Conservation (phyloP, 768 basidiomycete species). For the Nevesoporus exiguus region DNA sequence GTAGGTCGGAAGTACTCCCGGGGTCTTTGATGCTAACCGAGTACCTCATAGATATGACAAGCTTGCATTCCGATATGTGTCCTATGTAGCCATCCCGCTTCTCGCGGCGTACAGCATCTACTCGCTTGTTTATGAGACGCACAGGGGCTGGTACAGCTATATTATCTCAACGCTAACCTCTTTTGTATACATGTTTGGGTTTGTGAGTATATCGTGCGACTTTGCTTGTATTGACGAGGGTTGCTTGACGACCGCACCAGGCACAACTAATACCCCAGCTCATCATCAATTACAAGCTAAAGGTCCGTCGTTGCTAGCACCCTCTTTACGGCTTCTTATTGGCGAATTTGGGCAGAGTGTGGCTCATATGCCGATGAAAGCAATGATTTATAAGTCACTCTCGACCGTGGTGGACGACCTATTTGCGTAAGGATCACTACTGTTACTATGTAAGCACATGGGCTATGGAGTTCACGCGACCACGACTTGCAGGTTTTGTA, state of each 20-base stretch:
- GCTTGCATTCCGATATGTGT: slow-evolving; percentile 92
- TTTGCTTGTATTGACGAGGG: background rate
- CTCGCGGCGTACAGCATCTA: slow-evolving; percentile 76
- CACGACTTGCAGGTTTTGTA: slow-evolving; percentile 66
- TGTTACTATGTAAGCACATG: slow-evolving; percentile 15
- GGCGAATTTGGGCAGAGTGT: slow-evolving; percentile 58
- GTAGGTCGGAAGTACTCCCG: slow-evolving; percentile 29
- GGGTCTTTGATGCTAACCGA: slow-evolving; percentile 11
- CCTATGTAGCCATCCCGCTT: slow-evolving; percentile 82
- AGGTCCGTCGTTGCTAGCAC: slow-evolving; percentile 47
- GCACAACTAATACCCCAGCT: slow-evolving; percentile 83
- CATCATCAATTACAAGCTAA: slow-evolving; percentile 97
- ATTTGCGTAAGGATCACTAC: slow-evolving; percentile 60
- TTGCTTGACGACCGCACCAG: slow-evolving; percentile 37
- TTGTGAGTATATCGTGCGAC: slow-evolving; percentile 56
- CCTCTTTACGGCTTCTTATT: slow-evolving; percentile 8
- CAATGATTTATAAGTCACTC: slow-evolving; percentile 93
- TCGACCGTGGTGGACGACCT: slow-evolving; percentile 91
- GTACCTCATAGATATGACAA: slow-evolving; percentile 66
- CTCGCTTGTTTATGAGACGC: slow-evolving; percentile 77
- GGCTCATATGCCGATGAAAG: slow-evolving; percentile 98
- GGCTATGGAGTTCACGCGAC: slow-evolving; percentile 14
- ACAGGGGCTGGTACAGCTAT: slow-evolving; percentile 96
- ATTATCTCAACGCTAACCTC: slow-evolving; percentile 89
- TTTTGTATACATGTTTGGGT: slow-evolving; percentile 96